Percentiles rank a stretch among this genome's conserved stretches.
Conservation (phyloP, 768 basidiomycete genomes). For the Calocera cornea region DNA sequence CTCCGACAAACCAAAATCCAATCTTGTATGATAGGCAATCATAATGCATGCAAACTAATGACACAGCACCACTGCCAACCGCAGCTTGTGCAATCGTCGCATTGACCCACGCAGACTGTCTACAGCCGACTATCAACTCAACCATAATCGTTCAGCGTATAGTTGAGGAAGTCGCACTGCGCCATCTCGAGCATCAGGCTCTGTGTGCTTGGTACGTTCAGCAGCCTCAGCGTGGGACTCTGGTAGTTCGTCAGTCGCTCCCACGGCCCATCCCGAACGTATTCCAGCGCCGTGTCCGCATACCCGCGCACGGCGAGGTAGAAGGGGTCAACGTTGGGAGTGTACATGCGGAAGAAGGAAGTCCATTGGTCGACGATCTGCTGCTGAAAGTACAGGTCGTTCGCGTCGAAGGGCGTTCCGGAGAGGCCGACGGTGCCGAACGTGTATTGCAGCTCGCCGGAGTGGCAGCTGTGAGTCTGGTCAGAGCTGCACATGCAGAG, state of each 20-base stretch:
- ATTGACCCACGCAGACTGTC: not conserved
- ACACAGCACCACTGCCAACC: not conserved
- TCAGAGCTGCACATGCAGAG: not conserved
- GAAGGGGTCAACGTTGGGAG: constrained; percentile 33
- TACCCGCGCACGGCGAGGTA: constrained; percentile 36
- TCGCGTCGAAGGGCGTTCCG: constrained; percentile 32
- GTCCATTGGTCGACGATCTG: constrained; percentile 35
- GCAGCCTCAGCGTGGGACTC: constrained; percentile 24
- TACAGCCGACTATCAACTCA: not conserved
- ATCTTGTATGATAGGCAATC: not conserved
- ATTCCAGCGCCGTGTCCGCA: constrained; percentile 23
- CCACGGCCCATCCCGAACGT: constrained; percentile 27
- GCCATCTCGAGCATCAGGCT: constrained; percentile 25
- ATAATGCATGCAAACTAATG: not conserved
- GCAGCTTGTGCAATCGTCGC: not conserved
- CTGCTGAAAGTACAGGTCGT: constrained; percentile 35
- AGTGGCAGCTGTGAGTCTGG: constrained; percentile 18
- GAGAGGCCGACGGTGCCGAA: constrained; percentile 30
- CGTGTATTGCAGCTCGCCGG: constrained; percentile 24
- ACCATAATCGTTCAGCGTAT: not conserved
- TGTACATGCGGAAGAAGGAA: constrained; percentile 34
- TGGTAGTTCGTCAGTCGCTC: constrained; percentile 22
- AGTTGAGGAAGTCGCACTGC: constrained; percentile 28
- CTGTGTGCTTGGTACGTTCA: constrained; percentile 27
- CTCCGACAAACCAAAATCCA: no score